Evolutionary conservation across 306 rosid genomes (phyloP).

Genomic region (Canavalia ensiformis): DNA sequence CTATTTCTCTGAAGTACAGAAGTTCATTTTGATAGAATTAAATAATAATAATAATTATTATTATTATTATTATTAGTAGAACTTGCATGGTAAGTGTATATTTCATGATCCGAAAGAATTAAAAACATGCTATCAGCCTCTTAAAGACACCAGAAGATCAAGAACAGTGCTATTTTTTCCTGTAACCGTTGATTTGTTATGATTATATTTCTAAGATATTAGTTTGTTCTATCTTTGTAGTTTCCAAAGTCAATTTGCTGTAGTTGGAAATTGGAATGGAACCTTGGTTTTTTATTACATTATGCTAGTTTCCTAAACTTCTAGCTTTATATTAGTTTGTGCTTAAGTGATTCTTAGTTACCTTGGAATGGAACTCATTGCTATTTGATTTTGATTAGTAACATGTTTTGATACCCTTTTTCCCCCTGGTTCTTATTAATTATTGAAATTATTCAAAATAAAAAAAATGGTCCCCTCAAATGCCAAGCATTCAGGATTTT

Average conservation of each 20-base stretch:
- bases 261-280: slow-evolving; percentile 12
- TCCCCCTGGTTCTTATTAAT: background rate
- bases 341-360: background rate
- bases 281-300: background rate
- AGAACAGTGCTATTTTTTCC: background rate
- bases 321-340: background rate
- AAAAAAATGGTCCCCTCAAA: background rate
- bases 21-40: background rate
- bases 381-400: background rate
- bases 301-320: background rate
- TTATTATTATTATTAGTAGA: too few relatives aligned
- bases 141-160: slow-evolving; percentile 8
- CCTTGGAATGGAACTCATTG: background rate
- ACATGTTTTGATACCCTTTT: background rate
- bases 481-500: background rate
- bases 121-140: slow-evolving; percentile 27
- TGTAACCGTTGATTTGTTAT: background rate
- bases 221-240: background rate
- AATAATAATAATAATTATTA: background rate
- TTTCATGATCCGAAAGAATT: slow-evolving; percentile 18
- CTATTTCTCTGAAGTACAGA: background rate
- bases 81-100: background rate
- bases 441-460: background rate
- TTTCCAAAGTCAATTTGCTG: background rate
- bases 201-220: background rate